These are phyloP conservation scores for Trypanosoma cruzi DNA, from an alignment of 208 protist species.

Conservation along the genomic window DNA sequence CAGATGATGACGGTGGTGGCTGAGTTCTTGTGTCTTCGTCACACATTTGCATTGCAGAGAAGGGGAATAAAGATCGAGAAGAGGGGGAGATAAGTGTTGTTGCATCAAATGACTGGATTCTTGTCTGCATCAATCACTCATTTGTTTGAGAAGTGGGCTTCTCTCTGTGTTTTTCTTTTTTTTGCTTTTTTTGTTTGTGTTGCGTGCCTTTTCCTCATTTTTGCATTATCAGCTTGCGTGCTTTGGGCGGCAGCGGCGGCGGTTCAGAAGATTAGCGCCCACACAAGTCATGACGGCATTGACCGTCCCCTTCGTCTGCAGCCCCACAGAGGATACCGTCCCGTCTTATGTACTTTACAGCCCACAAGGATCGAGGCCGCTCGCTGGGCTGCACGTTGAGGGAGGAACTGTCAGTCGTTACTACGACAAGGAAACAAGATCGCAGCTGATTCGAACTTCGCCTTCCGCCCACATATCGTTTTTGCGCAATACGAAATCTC, in stretches of 20 bases:
- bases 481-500: constrained; percentile 23
- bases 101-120: background rate
- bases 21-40: background rate
- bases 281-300: background rate
- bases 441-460: constrained; percentile 71
- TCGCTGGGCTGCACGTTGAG: constrained; percentile 49
- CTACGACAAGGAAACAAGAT: constrained; percentile 72
- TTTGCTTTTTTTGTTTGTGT: constrained; percentile 21
- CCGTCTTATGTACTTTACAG: constrained; percentile 70
- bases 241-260: background rate
- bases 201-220: background rate
- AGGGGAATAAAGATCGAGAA: no score
- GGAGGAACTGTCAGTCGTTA: constrained; percentile 32
- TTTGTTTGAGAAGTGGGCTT: background rate
- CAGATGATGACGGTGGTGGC: background rate
- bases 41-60: background rate
- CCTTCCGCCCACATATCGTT: constrained; percentile 56
- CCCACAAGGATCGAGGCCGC: constrained; percentile 71
- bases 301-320: background rate
- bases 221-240: background rate
- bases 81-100: background rate
- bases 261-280: constrained; percentile 8
- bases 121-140: background rate
- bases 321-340: constrained; percentile 19
- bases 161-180: background rate